Evolutionary conservation across 371 early-diverging fungal genomes (phyloP), one percentile per base, ranked within the genome.

Genomic region (Conidiobolus coronatus): DNA sequence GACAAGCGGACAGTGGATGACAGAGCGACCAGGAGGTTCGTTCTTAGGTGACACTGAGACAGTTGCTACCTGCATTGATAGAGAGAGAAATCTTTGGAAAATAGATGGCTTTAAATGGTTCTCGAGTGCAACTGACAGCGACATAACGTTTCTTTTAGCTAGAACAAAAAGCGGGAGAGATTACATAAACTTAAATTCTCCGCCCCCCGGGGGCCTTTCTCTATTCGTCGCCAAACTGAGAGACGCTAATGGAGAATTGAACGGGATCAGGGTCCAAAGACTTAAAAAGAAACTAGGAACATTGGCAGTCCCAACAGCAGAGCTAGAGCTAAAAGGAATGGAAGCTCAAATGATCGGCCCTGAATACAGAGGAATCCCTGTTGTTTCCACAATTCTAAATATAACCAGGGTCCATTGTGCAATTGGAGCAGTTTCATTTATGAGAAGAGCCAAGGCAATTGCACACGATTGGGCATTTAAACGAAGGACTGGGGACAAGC

Each of bases 1-100:
- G 63, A 76, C 74, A 8, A 68, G 67, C 42, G 77, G 77, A 3
- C 80, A 80, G 50, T 77, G 77, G 77, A 80, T 77, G 80, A 80
- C 77, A 0, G 80, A 80, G 49, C 60, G 77, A 6, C 73, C 75
- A 5, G 77, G 77, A 36, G 77, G 80, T 23, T 65, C 66, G 19
- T 72, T 75, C 50, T 70, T 77, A 7, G 62, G 58, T 1, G 56
- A 53, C 0, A 65, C 67, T 41, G 73, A 77, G 52, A 73, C 77
- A 0, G 56, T 58, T 24, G 75, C 78, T 0, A n/a, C 49, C 48
- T 2, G 43, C 47, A n/a, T n/a, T n/a, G n/a, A n/a, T n/a, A n/a
- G n/a, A n/a, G n/a, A 61, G 67, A 35, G 49, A 51, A 8, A n/a
- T 11, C 17, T 8, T 11, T 74, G 72, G 68, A 53, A 51, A 6